Evolutionary conservation across 1,284 basidiomycete genomes (phyloP).

Genomic region (Ustilago lituana): DNA sequence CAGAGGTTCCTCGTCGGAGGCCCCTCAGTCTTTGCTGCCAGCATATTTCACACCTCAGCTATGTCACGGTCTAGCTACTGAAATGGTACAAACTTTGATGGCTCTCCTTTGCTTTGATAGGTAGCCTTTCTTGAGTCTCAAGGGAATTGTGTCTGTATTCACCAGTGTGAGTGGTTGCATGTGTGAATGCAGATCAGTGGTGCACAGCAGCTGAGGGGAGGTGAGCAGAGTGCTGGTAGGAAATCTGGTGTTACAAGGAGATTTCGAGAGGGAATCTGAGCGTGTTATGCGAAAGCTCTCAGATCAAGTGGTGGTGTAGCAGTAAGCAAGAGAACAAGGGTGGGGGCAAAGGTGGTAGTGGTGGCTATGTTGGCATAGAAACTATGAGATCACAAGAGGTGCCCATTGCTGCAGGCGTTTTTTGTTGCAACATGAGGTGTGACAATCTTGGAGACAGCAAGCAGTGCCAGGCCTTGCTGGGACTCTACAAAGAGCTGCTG

Average conservation of each 20-base stretch:
- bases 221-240: too few relatives aligned
- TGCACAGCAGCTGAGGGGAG: conserved; percentile 1
- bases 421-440: conserved; percentile 1
- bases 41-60: background rate
- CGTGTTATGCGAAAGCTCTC: too few relatives aligned
- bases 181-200: conserved; percentile 6
- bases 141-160: too few relatives aligned
- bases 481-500: too few relatives aligned
- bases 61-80: too few relatives aligned
- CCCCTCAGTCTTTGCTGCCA: background rate
- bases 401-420: conserved; percentile 1
- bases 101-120: too few relatives aligned
- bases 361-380: conserved; percentile 23
- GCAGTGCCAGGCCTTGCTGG: too few relatives aligned
- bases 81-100: background rate
- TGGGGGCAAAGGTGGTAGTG: conserved; percentile 8
- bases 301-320: background rate
- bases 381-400: conserved; percentile 23
- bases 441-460: background rate
- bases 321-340: conserved; percentile 1
- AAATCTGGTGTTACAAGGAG: background rate
- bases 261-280: too few relatives aligned
- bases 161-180: too few relatives aligned
- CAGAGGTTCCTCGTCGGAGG: background rate
- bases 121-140: too few relatives aligned